Percentiles rank a stretch among this genome's conserved stretches.
Conservation (phyloP, 2,329 filamentous ascomycete species). For the Rutstroemia sp. region DNA sequence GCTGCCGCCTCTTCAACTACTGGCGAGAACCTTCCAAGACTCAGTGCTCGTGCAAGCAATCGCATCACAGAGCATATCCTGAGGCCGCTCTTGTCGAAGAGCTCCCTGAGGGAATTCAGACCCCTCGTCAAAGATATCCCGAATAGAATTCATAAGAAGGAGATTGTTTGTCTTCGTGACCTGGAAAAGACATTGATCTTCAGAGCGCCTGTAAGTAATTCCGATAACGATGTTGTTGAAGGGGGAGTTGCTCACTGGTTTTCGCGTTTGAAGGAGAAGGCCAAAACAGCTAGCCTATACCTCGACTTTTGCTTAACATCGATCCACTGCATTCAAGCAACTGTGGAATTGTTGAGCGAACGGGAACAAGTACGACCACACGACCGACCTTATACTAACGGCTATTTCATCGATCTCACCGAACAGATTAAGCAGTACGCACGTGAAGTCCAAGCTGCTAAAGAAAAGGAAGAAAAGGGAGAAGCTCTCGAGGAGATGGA, state of each 20-base stretch:
- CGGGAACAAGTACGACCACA: slow-evolving; percentile 76
- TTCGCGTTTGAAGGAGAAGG: slow-evolving; percentile 63
- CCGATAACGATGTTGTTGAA: slow-evolving; percentile 43
- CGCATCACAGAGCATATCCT: slow-evolving; percentile 77
- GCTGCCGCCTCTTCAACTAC: slow-evolving; percentile 41
- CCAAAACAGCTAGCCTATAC: slow-evolving; percentile 64
- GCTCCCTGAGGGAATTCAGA: slow-evolving; percentile 71
- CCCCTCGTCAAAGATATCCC: slow-evolving; percentile 72
- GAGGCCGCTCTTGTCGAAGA: slow-evolving; percentile 66
- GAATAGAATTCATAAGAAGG: slow-evolving; percentile 70
- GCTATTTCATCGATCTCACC: slow-evolving; percentile 93
- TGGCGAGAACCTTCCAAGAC: slow-evolving; percentile 45
- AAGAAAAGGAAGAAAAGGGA: slow-evolving; percentile 55
- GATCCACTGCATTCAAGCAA: slow-evolving; percentile 83
- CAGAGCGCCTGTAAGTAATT: slow-evolving; percentile 83
- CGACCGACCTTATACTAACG: slow-evolving; percentile 89
- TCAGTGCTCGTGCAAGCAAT: slow-evolving; percentile 63
- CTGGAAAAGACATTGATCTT: slow-evolving; percentile 90
- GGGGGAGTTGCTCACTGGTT: slow-evolving; percentile 63
- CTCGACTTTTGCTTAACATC: slow-evolving; percentile 85
- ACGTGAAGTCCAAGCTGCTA: slow-evolving; percentile 68
- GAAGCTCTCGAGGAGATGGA: slow-evolving; percentile 48
- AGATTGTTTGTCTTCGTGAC: slow-evolving; percentile 86
- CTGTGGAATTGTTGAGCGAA: slow-evolving; percentile 77
- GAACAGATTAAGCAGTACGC: slow-evolving; percentile 91